These are phyloP conservation scores for Irpex sp. DNA, from an alignment of 1,284 basidiomycete genomes.

Conservation along the genomic window DNA sequence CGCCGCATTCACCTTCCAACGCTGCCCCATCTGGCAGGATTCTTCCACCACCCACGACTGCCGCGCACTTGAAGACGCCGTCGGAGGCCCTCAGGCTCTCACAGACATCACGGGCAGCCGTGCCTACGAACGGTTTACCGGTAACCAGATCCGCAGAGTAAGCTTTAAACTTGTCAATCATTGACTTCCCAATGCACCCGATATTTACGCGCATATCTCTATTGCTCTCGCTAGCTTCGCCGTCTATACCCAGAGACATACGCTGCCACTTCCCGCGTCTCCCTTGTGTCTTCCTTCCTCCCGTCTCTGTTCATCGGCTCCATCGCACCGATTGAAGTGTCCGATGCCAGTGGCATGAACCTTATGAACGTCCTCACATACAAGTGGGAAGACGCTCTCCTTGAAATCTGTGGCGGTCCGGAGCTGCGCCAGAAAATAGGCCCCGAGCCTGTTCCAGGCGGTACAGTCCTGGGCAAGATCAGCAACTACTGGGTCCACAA, in stretches of 20 bases:
- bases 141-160: slow-evolving; percentile 79
- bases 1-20: slow-evolving; percentile 65
- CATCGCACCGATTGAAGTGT: slow-evolving; percentile 70
- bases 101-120: slow-evolving; percentile 79
- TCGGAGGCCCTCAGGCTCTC: slow-evolving; percentile 69
- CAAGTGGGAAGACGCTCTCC: slow-evolving; percentile 64
- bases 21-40: slow-evolving; percentile 91
- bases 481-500: slow-evolving; percentile 70
- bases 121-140: slow-evolving; percentile 89
- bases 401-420: slow-evolving; percentile 60
- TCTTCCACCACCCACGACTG: slow-evolving; percentile 82
- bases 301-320: slow-evolving; percentile 73
- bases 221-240: slow-evolving; percentile 43
- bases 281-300: slow-evolving; percentile 82
- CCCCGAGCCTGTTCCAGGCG: slow-evolving; percentile 74
- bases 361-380: slow-evolving; percentile 70
- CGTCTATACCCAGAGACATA: slow-evolving; percentile 60
- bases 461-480: slow-evolving; percentile 63
- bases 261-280: slow-evolving; percentile 64
- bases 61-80: slow-evolving; percentile 56
- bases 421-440: slow-evolving; percentile 74
- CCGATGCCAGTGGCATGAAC: slow-evolving; percentile 93
- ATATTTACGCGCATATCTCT: slow-evolving; percentile 12
- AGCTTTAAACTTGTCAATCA: slow-evolving; percentile 16
- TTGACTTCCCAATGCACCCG: background rate